A percentile compares a stretch with the other conserved stretches of the same genome.
Evolutionary conservation across 371 early-diverging fungal genomes (phyloP).

Genomic region (Quaeritorhiza haematococci): DNA sequence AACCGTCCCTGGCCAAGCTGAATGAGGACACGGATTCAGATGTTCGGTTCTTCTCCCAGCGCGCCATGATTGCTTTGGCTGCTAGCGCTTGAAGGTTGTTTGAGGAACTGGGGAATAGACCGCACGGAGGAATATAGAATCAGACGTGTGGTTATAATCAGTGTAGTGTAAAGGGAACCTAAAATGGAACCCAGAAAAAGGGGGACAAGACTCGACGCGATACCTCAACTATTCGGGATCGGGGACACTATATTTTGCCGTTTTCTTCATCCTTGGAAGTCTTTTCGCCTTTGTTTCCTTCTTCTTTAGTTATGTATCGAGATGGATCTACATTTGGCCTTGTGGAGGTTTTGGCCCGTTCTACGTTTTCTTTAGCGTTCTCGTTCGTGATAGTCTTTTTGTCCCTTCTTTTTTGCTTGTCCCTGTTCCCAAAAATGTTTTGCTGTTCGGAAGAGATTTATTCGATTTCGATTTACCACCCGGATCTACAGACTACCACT

Average conservation of each 20-base stretch:
- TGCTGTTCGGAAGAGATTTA: neutral
- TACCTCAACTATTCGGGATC: neutral
- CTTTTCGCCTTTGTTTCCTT: neutral
- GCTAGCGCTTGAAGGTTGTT: no score
- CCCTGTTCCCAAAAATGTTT: neutral
- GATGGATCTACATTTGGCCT: neutral
- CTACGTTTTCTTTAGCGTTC: neutral
- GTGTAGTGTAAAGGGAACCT: no score
- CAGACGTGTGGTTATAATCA: no score
- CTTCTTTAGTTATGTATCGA: neutral
- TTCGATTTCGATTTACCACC: neutral
- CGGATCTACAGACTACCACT: no score
- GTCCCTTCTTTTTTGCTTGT: neutral
- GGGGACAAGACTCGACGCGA: neutral
- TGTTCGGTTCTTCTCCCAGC: conserved; percentile 85
- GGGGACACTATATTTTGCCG: neutral
- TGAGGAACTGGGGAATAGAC: neutral
- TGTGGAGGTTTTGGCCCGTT: neutral
- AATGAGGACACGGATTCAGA: conserved; percentile 86
- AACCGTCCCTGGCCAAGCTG: conserved; percentile 78
- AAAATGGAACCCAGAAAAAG: no score
- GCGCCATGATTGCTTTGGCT: no score
- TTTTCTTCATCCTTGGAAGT: neutral
- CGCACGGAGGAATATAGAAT: neutral
- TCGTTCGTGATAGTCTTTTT: neutral